These are phyloP conservation scores for Cryptosporidium bovis DNA, from an alignment of 169 alveolate species.

Conservation along the genomic window DNA sequence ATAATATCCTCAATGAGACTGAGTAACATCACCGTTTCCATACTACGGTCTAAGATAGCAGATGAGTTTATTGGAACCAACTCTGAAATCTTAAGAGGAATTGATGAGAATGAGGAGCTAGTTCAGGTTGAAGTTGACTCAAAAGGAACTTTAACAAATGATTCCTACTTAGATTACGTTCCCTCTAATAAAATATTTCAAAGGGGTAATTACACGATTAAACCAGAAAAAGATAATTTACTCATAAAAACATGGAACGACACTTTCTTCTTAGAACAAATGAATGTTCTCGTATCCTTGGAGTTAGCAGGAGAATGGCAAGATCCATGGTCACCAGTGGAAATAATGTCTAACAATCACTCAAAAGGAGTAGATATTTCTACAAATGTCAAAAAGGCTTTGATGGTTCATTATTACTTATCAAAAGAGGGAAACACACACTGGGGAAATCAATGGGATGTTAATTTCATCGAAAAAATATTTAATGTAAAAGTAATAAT, in stretches of 20 bases:
- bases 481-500: constrained; percentile 27
- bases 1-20: constrained; percentile 34
- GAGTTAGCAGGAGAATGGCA: constrained; percentile 43
- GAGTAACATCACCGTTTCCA: neutral
- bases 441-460: constrained; percentile 66
- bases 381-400: constrained; percentile 30
- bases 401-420: constrained; percentile 28
- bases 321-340: constrained; percentile 59
- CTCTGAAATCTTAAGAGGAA: neutral
- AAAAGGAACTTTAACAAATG: neutral
- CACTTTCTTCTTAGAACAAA: constrained; percentile 7
- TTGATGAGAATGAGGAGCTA: neutral
- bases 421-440: constrained; percentile 55
- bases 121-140: neutral
- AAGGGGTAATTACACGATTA: neutral
- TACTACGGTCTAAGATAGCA: constrained; percentile 23
- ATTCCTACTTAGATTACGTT: neutral
- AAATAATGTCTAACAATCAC: neutral
- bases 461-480: constrained; percentile 17
- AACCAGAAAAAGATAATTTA: neutral
- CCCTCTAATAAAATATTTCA: constrained; percentile 7
- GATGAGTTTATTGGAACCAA: constrained; percentile 38
- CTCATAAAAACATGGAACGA: constrained; percentile 24
- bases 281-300: constrained; percentile 14
- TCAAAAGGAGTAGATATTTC: constrained; percentile 25